Base-by-base conservation (phyloP, 805 yeast genomes). In the Nakazawaea pomicola region DNA sequence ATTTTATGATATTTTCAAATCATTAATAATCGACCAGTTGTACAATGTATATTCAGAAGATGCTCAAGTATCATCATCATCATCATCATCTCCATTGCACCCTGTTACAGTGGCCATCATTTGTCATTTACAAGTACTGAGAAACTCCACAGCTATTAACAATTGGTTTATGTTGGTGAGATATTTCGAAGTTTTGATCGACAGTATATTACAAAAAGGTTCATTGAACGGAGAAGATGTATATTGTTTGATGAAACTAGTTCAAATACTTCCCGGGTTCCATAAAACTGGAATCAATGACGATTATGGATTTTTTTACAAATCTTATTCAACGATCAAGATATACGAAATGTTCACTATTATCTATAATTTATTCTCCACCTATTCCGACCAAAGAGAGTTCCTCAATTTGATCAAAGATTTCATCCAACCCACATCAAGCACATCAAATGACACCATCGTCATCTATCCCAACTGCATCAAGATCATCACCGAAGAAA, bases 111-210 rank as follows among this genome's bases (percentile, higher is more conserved):
- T 30, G 5, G 10, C 16, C n/a, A 21, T 41, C 12, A 29, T 15
- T 4, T 32, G 32, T 4, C 40, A 36, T 31, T 6, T 30, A 4
- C 40, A 41, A 14, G 30, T 41, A 15, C 11, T 41, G n/a, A 19
- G 11, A 10, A 29, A 18, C 3, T 12, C 17, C 12, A 4, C 18
- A 11, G 29, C 31, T 5, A n/a, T 29, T 16, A 12, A 14, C 3
- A 16, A 30, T 19, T 35, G 44, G 39, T 41, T n/a, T 21, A n/a
- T 41, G 40, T 12, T 36, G 18, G 10, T 14, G 11, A 34, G 33
- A 10, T 40, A 34, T 21, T 16, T 16, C 9, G 24, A 34, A 27
- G 17, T 40, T 6, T 16, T 29, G 14, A n/a, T 29, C n/a, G 19
- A 17, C 3, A 16, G 35, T 23, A 29, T 40, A 14, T 14, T 40